These are phyloP conservation scores for Pseudogymnoascus sp. DNA, from an alignment of 2,329 filamentous ascomycete genomes.

Conservation along the genomic window DNA sequence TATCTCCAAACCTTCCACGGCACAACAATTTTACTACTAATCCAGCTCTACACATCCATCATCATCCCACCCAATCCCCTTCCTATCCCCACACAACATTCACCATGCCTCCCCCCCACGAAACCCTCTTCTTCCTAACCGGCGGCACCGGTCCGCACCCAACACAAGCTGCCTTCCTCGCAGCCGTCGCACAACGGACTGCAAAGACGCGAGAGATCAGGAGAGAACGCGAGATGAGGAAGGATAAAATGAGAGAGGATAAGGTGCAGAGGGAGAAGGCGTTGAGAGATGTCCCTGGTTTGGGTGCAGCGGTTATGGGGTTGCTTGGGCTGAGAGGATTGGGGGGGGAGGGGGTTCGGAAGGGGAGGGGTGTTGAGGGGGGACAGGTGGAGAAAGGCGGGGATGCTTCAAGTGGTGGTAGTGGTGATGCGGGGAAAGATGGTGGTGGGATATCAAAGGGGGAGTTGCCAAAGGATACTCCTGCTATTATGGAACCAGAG, in stretches of 20 bases:
- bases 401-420: background rate
- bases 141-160: background rate
- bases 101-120: background rate
- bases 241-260: no score
- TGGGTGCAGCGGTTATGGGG: background rate
- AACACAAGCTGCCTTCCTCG: background rate
- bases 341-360: background rate
- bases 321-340: background rate
- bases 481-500: background rate
- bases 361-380: background rate
- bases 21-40: background rate
- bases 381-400: background rate
- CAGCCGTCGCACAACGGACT: background rate
- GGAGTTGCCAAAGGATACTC: background rate
- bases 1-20: background rate
- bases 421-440: no score
- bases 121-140: background rate
- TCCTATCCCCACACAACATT: background rate
- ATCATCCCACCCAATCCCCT: background rate
- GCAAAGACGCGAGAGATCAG: background rate
- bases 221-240: background rate
- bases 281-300: background rate
- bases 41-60: background rate
- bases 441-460: background rate
- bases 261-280: background rate